These are phyloP conservation scores for Entomortierella lignicola DNA, from an alignment of 192 early-diverging fungal genomes.

Conservation along the genomic window DNA sequence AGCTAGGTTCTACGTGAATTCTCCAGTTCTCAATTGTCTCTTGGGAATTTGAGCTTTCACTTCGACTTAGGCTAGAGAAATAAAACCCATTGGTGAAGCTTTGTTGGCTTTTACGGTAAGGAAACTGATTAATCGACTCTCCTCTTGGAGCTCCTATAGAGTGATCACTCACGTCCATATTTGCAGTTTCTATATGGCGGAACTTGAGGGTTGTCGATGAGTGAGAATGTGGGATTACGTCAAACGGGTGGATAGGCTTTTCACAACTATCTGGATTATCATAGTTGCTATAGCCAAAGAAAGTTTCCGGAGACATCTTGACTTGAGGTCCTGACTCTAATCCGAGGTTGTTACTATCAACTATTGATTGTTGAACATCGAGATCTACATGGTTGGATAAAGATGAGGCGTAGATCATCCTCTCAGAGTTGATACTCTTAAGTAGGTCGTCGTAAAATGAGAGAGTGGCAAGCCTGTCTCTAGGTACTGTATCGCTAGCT, in stretches of 20 bases:
- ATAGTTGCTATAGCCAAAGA: constrained; percentile 3
- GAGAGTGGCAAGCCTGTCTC: constrained; percentile 6
- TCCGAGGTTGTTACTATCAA: neutral
- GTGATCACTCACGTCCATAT: no score
- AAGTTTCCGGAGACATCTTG: neutral
- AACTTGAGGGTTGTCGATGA: neutral
- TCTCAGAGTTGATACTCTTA: constrained; percentile 29
- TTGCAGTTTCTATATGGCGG: no score
- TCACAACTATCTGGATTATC: neutral
- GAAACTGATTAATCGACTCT: neutral
- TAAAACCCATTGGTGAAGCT: neutral
- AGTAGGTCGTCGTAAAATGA: constrained; percentile 43
- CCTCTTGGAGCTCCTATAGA: neutral
- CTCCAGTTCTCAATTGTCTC: constrained; percentile 50
- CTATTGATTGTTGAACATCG: neutral
- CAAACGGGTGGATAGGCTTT: constrained; percentile 34
- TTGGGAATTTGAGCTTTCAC: constrained; percentile 27
- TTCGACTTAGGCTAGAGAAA: constrained; percentile 13
- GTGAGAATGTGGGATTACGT: neutral
- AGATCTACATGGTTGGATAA: neutral
- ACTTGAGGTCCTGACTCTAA: neutral
- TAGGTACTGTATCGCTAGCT: neutral
- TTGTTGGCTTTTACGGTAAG: constrained; percentile 6
- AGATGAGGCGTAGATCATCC: constrained; percentile 25
- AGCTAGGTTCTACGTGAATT: constrained; percentile 35